Evolutionary conservation across 768 basidiomycete species (phyloP).

Genomic region (Leccinum disarticulatum): DNA sequence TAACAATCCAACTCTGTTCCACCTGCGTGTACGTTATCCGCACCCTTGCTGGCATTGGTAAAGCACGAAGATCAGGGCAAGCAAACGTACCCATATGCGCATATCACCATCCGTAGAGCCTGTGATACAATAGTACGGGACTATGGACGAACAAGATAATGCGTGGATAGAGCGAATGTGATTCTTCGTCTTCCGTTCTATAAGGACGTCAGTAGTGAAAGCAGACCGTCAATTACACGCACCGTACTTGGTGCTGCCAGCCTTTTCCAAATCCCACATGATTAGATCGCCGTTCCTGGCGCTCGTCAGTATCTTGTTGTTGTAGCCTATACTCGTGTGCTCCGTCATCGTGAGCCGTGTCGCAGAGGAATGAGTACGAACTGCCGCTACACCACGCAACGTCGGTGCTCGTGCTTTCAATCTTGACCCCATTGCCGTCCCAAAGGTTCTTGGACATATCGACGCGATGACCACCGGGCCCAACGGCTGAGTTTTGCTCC

Average conservation of each 20-base stretch:
- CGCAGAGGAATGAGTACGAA: slow-evolving; percentile 33
- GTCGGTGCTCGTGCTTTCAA: slow-evolving; percentile 76
- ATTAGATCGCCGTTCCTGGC: slow-evolving; percentile 81
- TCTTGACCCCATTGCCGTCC: slow-evolving; percentile 75
- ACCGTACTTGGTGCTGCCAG: slow-evolving; percentile 71
- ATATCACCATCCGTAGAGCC: slow-evolving; percentile 80
- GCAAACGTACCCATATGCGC: slow-evolving; percentile 67
- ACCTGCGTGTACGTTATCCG: slow-evolving; percentile 15
- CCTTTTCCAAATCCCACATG: slow-evolving; percentile 77
- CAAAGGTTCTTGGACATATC: slow-evolving; percentile 76
- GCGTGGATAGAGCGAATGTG: slow-evolving; percentile 73
- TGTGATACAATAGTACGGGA: slow-evolving; percentile 72
- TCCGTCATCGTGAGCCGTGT: background rate
- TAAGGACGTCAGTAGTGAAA: slow-evolving; percentile 13
- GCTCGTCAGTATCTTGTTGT: slow-evolving; percentile 76
- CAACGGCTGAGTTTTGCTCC: slow-evolving; percentile 54
- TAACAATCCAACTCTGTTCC: slow-evolving; percentile 71
- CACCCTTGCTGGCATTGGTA: slow-evolving; percentile 11
- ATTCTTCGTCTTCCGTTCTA: slow-evolving; percentile 66
- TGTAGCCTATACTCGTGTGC: slow-evolving; percentile 51
- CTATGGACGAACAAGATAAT: slow-evolving; percentile 63
- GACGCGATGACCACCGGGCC: slow-evolving; percentile 63
- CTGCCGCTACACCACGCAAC: slow-evolving; percentile 77
- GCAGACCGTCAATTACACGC: slow-evolving; percentile 20
- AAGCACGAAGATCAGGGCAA: background rate